These are phyloP conservation scores for Desmodesmus armatus DNA, from an alignment of 139 green algal genomes.

Conservation along the genomic window DNA sequence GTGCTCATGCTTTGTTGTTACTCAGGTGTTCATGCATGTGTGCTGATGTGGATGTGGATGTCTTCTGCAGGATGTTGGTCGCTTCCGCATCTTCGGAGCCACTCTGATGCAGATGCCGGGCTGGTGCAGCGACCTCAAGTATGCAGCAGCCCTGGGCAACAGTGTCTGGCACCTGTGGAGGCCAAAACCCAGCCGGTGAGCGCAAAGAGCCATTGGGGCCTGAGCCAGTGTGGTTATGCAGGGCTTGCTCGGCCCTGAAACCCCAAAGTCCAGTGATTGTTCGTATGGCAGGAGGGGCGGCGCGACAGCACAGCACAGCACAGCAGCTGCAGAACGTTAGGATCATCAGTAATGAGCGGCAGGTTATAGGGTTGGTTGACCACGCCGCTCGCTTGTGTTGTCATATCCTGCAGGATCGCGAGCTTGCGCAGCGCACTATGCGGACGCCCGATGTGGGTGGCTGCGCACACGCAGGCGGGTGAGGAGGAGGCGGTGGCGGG, in stretches of 20 bases:
- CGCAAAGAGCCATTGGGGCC: not conserved
- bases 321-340: too few species aligned
- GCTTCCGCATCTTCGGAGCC: constrained; percentile 73
- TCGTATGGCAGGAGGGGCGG: too few species aligned
- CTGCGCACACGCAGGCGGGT: constrained; percentile 54
- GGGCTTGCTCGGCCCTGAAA: too few species aligned
- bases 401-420: not conserved
- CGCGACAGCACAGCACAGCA: too few species aligned
- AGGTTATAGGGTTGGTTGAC: too few species aligned
- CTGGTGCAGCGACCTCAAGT: constrained; percentile 71
- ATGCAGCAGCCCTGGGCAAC: constrained; percentile 65
- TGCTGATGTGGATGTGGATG: not conserved
- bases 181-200: constrained; percentile 25
- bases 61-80: constrained; percentile 64
- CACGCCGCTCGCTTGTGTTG: not conserved
- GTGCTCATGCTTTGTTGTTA: too few species aligned
- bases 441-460: constrained; percentile 63
- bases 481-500: constrained; percentile 54
- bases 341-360: too few species aligned
- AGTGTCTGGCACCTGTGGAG: constrained; percentile 61
- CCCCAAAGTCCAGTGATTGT: too few species aligned
- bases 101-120: constrained; percentile 72
- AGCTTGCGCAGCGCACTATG: constrained; percentile 19
- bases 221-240: too few species aligned
- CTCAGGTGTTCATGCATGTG: too few species aligned